Evolutionary conservation across 2,329 filamentous ascomycete species (phyloP).

Genomic region (Madurella fahalii): DNA sequence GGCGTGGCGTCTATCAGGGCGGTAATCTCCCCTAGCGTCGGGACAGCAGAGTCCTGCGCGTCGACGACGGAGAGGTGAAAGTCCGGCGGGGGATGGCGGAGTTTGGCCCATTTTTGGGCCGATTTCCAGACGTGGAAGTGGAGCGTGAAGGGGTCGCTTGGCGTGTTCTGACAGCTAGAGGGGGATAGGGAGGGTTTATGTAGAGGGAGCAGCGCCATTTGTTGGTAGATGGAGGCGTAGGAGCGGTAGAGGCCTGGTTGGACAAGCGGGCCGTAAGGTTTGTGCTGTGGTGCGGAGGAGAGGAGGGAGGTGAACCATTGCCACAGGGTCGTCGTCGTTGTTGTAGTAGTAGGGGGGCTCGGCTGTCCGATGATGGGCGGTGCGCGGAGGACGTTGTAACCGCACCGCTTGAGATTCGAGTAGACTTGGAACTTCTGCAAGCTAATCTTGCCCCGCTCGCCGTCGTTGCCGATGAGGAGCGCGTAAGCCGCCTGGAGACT

Average conservation of each 20-base stretch:
- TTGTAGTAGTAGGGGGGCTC: constrained; percentile 4
- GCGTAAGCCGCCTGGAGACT: constrained; percentile 89
- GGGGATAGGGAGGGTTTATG: constrained; percentile 52
- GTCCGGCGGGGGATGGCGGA: constrained; percentile 71
- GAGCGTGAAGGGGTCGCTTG: constrained; percentile 61
- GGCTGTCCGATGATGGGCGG: constrained; percentile 33
- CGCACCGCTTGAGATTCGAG: constrained; percentile 73
- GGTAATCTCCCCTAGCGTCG: constrained; percentile 67
- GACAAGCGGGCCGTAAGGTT: constrained; percentile 54
- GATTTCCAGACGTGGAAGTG: constrained; percentile 81
- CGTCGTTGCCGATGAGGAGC: constrained; percentile 70
- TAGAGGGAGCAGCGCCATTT: constrained; percentile 68
- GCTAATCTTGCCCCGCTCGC: constrained; percentile 54
- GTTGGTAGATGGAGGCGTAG: constrained; percentile 68
- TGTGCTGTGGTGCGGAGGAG: constrained; percentile 27
- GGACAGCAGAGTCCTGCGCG: constrained; percentile 66
- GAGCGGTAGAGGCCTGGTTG: constrained; percentile 61
- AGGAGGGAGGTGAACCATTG: constrained; percentile 53
- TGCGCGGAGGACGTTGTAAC: constrained; percentile 76
- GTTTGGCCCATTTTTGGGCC: constrained; percentile 67
- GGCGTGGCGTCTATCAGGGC: constrained; percentile 71
- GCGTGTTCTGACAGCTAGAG: constrained; percentile 25
- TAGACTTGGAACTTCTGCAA: constrained; percentile 88
- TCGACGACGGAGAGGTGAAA: constrained; percentile 82
- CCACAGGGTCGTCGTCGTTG: constrained; percentile 38